A percentile compares a stretch with the other conserved stretches of the same genome.
phyloP scores from a whole-genome alignment of 345 rosid genomes.

The Excoecaria cochinchinensis region DNA sequence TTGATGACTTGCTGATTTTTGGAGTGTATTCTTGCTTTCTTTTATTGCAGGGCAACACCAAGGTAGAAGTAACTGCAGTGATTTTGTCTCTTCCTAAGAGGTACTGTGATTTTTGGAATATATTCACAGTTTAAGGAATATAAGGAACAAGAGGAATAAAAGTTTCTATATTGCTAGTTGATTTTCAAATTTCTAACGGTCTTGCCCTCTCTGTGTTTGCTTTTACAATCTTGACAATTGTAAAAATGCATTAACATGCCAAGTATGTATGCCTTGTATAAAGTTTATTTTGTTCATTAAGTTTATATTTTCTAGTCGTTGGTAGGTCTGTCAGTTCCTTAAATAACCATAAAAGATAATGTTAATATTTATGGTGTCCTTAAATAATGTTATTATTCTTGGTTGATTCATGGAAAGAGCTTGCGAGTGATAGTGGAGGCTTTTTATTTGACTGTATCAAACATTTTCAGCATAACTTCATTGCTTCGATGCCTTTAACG shows the following conservation, averaged over 20 bases:
- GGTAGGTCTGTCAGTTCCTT: background rate
- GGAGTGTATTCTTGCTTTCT: background rate
- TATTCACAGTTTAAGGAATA: background rate
- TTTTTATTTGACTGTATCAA: slow-evolving; percentile 29
- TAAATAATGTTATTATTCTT: slow-evolving; percentile 32
- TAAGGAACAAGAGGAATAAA: background rate
- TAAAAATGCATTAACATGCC: slow-evolving; percentile 70
- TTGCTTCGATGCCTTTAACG: slow-evolving; percentile 24
- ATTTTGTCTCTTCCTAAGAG: slow-evolving; percentile 86
- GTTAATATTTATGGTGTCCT: background rate
- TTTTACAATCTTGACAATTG: slow-evolving; percentile 76
- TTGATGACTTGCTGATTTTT: background rate
- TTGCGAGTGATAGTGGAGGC: slow-evolving; percentile 25
- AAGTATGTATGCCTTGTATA: slow-evolving; percentile 40
- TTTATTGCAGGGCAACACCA: slow-evolving; percentile 46
- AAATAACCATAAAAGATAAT: background rate
- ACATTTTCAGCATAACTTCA: slow-evolving; percentile 29
- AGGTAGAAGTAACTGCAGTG: slow-evolving; percentile 83
- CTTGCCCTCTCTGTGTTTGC: slow-evolving; percentile 15
- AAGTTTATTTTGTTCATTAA: background rate
- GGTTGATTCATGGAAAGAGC: slow-evolving; percentile 51
- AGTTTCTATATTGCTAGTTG: background rate
- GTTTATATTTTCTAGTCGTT: no score
- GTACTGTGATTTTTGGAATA: slow-evolving; percentile 30
- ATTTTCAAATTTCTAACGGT: background rate